Base-by-base conservation (phyloP, 2,329 filamentous ascomycete genomes). In the Cadophora gregata region DNA sequence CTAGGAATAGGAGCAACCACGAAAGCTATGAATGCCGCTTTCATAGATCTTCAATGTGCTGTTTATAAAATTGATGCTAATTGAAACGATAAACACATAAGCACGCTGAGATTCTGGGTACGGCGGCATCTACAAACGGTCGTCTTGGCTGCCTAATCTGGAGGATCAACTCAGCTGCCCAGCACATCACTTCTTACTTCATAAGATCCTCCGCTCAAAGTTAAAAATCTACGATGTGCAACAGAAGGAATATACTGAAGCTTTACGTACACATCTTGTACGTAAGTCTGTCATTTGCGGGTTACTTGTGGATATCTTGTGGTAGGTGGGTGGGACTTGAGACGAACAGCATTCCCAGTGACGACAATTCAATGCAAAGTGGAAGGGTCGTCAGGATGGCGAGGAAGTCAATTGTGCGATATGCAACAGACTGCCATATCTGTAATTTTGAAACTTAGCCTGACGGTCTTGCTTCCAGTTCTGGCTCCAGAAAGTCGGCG, bases 171-270 rank as follows among this genome's bases (percentile, higher is more conserved):
- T 56, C 53, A 42, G 19, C 14, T 58, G 42, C 16, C 16, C 16
- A 45, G 42, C 42, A 45, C 19, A n/a, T 5, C 19, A n/a, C 42
- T 38, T 45, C 31, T 36, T 36, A n/a, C 19, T 21, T 45, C 42
- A 31, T 8, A 16, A 36, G 53, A 42, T 33, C 33, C 53, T 36
- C 53, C 2, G 12, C 12, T 38, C 4, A 16, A 58, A 58, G 53
- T 58, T 19, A 38, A 56, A 38, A 24, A 25, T 58, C 12, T 58
- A 19, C 53, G 53, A 58, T n/a, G 1, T 58, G 53, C 53, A 58
- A 58, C 53, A 58, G 12, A 42, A n/a, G 2, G 19, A 45, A 7
- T 9, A 1, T 5, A n/a, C 5, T 21, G 16, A 21, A 21, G 6
- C 16, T 45, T 45, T 45, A 45, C 42, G 42, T 45, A 45, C 42